Evolutionary conservation across 2,329 filamentous ascomycete genomes (phyloP).

Genomic region (Diaporthe sp.): DNA sequence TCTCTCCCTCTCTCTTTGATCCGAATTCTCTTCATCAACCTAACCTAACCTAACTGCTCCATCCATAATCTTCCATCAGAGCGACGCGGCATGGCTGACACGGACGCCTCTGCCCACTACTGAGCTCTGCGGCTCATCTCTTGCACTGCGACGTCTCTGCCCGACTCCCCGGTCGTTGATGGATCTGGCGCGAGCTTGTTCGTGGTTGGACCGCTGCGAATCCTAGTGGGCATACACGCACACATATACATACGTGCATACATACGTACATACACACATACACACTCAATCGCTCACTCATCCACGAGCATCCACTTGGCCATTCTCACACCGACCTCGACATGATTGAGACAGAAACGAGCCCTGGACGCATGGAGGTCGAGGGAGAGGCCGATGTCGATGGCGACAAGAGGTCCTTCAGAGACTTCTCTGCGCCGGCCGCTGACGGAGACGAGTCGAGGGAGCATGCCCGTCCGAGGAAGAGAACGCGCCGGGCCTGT

Average conservation of each 20-base stretch:
- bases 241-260: neutral
- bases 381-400: slow-evolving; percentile 1
- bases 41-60: neutral
- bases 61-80: neutral
- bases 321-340: neutral
- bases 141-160: slow-evolving; percentile 7
- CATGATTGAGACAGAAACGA: slow-evolving; percentile 21
- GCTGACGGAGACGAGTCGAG: slow-evolving; percentile 48
- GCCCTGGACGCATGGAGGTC: slow-evolving; percentile 19
- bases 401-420: slow-evolving; percentile 15
- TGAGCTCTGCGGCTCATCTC: slow-evolving; percentile 16
- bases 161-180: neutral
- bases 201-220: slow-evolving; percentile 12
- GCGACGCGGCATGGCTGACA: slow-evolving; percentile 14
- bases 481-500: slow-evolving; percentile 51
- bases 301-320: neutral
- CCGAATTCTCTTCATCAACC: neutral
- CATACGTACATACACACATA: neutral
- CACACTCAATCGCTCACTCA: neutral
- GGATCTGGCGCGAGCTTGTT: slow-evolving; percentile 21
- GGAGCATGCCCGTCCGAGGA: slow-evolving; percentile 47
- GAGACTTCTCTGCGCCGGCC: neutral
- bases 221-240: slow-evolving; percentile 5
- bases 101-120: neutral
- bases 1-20: neutral